A percentile compares a stretch with the other conserved stretches of the same genome.
These are phyloP conservation scores for Globisporangium cederbergense DNA, from an alignment of 352 stramenopile genomes.

Conservation along the genomic window DNA sequence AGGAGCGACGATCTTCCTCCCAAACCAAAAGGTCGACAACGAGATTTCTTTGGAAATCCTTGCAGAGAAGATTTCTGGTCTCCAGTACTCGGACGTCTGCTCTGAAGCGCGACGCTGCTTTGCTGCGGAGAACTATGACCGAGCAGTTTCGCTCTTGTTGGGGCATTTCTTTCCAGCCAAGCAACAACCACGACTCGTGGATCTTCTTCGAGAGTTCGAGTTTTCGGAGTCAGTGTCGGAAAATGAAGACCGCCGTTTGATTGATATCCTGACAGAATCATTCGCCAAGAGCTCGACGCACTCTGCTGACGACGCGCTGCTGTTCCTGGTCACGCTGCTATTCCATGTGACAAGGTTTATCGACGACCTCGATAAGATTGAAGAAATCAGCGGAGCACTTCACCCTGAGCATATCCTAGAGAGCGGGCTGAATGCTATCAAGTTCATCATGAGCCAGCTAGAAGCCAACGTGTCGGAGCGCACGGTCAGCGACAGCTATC, in stretches of 20 bases:
- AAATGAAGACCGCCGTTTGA: conserved; percentile 11
- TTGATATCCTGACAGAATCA: conserved; percentile 43
- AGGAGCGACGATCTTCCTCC: conserved; percentile 21
- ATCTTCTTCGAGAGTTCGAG: conserved; percentile 57
- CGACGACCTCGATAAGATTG: conserved; percentile 21
- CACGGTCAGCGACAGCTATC: conserved; percentile 14
- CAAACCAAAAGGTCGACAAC: conserved; percentile 39
- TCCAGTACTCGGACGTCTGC: conserved; percentile 59
- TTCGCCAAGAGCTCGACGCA: conserved; percentile 34
- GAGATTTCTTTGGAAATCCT: conserved; percentile 40
- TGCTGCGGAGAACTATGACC: conserved; percentile 31
- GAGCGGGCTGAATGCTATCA: conserved; percentile 32
- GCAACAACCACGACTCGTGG: conserved; percentile 38
- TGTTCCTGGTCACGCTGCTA: conserved; percentile 39
- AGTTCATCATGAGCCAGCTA: conserved; percentile 34
- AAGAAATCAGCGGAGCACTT: conserved; percentile 18
- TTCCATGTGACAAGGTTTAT: conserved; percentile 40
- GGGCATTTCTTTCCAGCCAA: conserved; percentile 53
- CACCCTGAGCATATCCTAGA: conserved; percentile 27
- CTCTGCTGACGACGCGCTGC: conserved; percentile 23
- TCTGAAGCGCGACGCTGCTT: conserved; percentile 44
- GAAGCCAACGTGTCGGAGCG: conserved; percentile 17
- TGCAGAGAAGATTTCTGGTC: conserved; percentile 41
- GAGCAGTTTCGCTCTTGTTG: conserved; percentile 36
- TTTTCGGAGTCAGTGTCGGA: conserved; percentile 19